phyloP scores from a whole-genome alignment of 306 rosid genomes.

The Carpinus viminea region DNA sequence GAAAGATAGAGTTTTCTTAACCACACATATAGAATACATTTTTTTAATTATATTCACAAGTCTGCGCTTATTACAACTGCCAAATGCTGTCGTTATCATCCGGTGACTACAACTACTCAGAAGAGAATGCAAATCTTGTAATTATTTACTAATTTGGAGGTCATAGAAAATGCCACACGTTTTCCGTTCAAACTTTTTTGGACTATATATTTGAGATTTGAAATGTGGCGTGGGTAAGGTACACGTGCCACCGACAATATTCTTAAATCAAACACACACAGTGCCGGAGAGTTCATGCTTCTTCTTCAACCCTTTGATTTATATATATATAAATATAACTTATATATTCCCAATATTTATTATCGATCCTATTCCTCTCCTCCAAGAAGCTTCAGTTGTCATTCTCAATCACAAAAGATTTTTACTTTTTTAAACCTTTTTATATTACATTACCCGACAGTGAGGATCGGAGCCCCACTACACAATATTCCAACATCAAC shows the following conservation, averaged over 20 bases:
- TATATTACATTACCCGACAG: neutral
- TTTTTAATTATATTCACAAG: too few species aligned
- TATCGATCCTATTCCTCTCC: neutral
- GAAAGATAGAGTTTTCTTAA: too few species aligned
- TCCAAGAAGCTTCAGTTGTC: slow-evolving; percentile 8
- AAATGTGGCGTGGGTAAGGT: neutral
- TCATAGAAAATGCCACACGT: neutral
- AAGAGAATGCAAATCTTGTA: neutral
- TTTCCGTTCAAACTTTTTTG: neutral
- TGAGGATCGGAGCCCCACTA: neutral
- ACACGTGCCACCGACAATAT: slow-evolving; percentile 37
- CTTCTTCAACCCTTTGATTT: neutral
- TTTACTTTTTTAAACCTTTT: neutral
- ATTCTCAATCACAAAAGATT: neutral
- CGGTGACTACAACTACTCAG: neutral
- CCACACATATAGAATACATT: too few species aligned
- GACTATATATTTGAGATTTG: neutral
- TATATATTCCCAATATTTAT: neutral
- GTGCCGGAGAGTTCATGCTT: slow-evolving; percentile 5
- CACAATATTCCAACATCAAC: neutral
- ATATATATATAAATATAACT: too few species aligned
- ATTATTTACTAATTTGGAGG: neutral
- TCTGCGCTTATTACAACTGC: neutral
- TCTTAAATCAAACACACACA: slow-evolving; percentile 1
- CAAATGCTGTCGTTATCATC: neutral